Percentiles rank a stretch among this genome's conserved stretches.
phyloP scores from a whole-genome alignment of 805 yeast genomes.

The Clavispora santaluciae region DNA sequence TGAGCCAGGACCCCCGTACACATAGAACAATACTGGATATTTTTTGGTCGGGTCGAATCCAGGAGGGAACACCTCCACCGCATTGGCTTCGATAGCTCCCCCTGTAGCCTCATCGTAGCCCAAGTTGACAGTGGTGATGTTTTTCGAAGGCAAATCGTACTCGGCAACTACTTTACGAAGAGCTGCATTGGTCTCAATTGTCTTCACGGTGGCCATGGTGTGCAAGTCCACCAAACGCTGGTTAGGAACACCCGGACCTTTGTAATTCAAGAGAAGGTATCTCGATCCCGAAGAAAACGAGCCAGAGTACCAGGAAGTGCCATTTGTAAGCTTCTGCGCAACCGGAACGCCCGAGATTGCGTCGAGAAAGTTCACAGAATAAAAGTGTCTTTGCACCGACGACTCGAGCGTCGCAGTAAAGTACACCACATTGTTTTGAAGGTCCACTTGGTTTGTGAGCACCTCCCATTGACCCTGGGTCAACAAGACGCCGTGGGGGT shows the following conservation, averaged over 20 bases:
- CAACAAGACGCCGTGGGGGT: constrained; percentile 43
- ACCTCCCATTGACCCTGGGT: constrained; percentile 88
- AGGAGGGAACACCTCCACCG: constrained; percentile 73
- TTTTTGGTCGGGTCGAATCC: constrained; percentile 55
- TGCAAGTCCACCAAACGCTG: constrained; percentile 59
- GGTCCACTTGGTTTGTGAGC: constrained; percentile 29
- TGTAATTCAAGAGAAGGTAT: constrained; percentile 62
- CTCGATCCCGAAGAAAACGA: constrained; percentile 79
- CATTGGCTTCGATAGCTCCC: constrained; percentile 50
- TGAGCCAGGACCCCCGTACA: constrained; percentile 95
- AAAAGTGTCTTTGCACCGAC: constrained; percentile 80
- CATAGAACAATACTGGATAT: constrained; percentile 85
- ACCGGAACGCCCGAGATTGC: constrained; percentile 35
- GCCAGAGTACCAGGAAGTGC: constrained; percentile 62
- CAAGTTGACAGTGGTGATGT: constrained; percentile 49
- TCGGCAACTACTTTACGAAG: constrained; percentile 33
- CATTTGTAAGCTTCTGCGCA: constrained; percentile 31
- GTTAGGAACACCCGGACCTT: constrained; percentile 76
- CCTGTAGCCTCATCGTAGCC: constrained; percentile 46
- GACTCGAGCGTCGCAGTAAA: constrained; percentile 73
- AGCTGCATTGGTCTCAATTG: constrained; percentile 44
- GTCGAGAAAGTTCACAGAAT: constrained; percentile 53
- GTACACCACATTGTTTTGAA: constrained; percentile 43
- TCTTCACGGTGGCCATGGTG: constrained; percentile 28
- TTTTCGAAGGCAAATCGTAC: constrained; percentile 55